A percentile compares a stretch with the other conserved stretches of the same genome.
These are phyloP conservation scores for Taiozyma sp. DNA, from an alignment of 1,139 yeast genomes.

Conservation along the genomic window DNA sequence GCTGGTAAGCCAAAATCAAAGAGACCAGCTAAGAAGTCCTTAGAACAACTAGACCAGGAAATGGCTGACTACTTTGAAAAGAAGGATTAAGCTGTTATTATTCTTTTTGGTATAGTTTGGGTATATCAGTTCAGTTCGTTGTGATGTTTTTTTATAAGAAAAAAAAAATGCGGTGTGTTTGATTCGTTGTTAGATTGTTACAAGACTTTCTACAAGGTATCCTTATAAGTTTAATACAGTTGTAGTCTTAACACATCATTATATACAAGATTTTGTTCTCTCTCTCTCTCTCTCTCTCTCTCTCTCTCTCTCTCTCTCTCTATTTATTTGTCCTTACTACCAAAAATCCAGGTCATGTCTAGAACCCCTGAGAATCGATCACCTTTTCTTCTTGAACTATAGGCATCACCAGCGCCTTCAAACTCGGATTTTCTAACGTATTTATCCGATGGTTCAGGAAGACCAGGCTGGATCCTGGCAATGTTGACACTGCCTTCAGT, in stretches of 20 bases:
- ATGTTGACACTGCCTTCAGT: conserved; percentile 5
- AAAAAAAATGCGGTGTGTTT: background rate
- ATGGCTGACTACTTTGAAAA: conserved; percentile 79
- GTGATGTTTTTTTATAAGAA: background rate
- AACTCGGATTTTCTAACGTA: conserved; percentile 49
- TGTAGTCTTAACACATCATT: background rate
- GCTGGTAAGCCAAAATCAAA: conserved; percentile 34
- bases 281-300: background rate
- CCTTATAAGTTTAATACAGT: background rate
- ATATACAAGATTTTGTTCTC: background rate
- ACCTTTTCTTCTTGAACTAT: conserved; percentile 36
- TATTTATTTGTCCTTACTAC: conserved; percentile 8
- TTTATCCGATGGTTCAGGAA: conserved; percentile 20
- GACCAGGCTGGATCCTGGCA: conserved; percentile 22
- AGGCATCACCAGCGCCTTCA: conserved; percentile 63
- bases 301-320: background rate
- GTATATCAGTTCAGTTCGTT: background rate
- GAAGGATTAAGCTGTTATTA: conserved; percentile 24
- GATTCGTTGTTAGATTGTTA: background rate
- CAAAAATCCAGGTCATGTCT: conserved; percentile 18
- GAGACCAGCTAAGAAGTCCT: conserved; percentile 61
- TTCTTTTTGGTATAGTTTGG: background rate
- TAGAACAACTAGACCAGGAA: conserved; percentile 89
- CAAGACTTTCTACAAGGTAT: background rate
- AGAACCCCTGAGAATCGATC: conserved; percentile 31